Percentiles rank a stretch among this genome's conserved stretches.
phyloP scores from a whole-genome alignment of 2,329 filamentous ascomycete genomes.

The Colletotrichum sp. region DNA sequence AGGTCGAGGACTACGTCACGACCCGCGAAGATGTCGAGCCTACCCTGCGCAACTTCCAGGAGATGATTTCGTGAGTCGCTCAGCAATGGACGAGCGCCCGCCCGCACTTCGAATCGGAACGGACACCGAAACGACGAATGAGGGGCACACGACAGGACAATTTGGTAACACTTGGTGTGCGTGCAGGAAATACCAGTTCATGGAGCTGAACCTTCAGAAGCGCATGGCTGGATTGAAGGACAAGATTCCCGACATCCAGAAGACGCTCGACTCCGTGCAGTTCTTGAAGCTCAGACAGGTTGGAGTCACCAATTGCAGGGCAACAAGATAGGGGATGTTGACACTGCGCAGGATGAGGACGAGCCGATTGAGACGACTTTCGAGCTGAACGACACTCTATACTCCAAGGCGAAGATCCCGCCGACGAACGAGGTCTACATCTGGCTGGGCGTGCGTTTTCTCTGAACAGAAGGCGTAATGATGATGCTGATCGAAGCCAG shows the following conservation, averaged over 20 bases:
- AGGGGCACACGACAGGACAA: not conserved
- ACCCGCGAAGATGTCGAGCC: slow-evolving; percentile 80
- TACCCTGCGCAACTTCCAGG: slow-evolving; percentile 83
- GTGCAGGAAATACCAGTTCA: slow-evolving; percentile 96
- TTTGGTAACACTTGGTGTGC: slow-evolving; percentile 25
- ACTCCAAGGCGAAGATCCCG: slow-evolving; percentile 83
- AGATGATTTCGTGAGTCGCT: slow-evolving; percentile 85
- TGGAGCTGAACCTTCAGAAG: slow-evolving; percentile 92
- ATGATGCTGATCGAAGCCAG: slow-evolving; percentile 45
- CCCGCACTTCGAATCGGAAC: not conserved
- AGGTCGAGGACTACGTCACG: slow-evolving; percentile 86
- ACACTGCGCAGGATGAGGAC: slow-evolving; percentile 45
- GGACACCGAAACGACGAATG: not conserved
- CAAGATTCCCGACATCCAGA: slow-evolving; percentile 96
- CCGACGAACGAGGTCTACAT: slow-evolving; percentile 91
- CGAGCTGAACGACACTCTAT: slow-evolving; percentile 95
- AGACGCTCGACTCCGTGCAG: slow-evolving; percentile 89
- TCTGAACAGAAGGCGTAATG: not conserved
- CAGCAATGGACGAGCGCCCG: slow-evolving; percentile 17
- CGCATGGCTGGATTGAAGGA: slow-evolving; percentile 83
- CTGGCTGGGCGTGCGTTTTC: slow-evolving; percentile 82
- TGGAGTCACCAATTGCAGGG: slow-evolving; percentile 24
- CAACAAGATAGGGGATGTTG: not conserved
- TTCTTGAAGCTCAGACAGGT: slow-evolving; percentile 83
- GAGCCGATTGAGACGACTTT: slow-evolving; percentile 91